These are phyloP conservation scores for Lactuca saligna DNA, from an alignment of 129 eudicot species.

Conservation along the genomic window DNA sequence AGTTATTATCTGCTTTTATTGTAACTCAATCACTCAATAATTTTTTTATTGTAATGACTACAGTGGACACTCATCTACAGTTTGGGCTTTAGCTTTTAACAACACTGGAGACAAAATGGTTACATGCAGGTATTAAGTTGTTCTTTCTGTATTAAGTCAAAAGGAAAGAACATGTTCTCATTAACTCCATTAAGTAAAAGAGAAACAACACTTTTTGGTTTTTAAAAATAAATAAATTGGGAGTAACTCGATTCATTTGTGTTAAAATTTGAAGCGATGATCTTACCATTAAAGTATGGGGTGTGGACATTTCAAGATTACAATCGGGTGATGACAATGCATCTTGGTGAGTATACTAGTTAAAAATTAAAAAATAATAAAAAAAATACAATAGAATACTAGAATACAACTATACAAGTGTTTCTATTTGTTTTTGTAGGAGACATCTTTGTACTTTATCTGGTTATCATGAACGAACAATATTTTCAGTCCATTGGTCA, in stretches of 20 bases:
- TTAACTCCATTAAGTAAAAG: too few species aligned
- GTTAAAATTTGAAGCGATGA: slow-evolving; percentile 70
- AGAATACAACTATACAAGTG: neutral
- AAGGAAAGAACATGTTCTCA: neutral
- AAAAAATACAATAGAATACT: too few species aligned
- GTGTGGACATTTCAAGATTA: slow-evolving; percentile 46
- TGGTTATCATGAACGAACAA: slow-evolving; percentile 72
- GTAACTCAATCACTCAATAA: slow-evolving; percentile 14
- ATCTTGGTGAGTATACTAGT: slow-evolving; percentile 53
- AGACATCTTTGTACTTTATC: slow-evolving; percentile 62
- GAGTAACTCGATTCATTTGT: neutral
- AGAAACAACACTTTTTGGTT: too few species aligned
- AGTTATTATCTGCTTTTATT: neutral
- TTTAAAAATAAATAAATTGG: neutral
- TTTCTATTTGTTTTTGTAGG: slow-evolving; percentile 36
- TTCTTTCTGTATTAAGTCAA: too few species aligned
- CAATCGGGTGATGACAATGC: slow-evolving; percentile 52
- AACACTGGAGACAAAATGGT: slow-evolving; percentile 87
- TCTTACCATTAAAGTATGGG: slow-evolving; percentile 76
- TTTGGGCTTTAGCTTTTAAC: slow-evolving; percentile 87
- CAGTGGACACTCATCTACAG: slow-evolving; percentile 94
- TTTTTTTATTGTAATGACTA: neutral
- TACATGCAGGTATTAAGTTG: slow-evolving; percentile 66
- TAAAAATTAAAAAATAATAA: too few species aligned
- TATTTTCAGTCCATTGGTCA: slow-evolving; percentile 77